A percentile compares a stretch with the other conserved stretches of the same genome.
Evolutionary conservation across 1,284 basidiomycete species (phyloP).

Genomic region (Ustilago curta): DNA sequence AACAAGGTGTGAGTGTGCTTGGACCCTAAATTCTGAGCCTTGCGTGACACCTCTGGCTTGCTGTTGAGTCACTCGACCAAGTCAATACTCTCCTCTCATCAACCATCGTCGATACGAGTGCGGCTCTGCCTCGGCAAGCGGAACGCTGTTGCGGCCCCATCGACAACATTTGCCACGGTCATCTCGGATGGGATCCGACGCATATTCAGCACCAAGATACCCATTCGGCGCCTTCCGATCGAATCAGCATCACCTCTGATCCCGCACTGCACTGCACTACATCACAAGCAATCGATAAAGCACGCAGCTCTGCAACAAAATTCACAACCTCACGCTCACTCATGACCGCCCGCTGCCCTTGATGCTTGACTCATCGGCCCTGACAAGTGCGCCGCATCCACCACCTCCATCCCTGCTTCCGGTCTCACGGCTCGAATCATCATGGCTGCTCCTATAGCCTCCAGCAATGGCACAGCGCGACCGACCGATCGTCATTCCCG

Average conservation of each 20-base stretch:
- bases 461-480: not conserved
- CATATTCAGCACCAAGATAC: not conserved
- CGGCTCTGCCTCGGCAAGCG: not conserved
- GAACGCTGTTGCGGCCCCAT: not conserved
- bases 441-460: conserved; percentile 6
- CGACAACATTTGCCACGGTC: conserved; percentile 2
- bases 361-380: not conserved
- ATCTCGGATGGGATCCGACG: conserved; percentile 8
- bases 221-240: not conserved
- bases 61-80: not conserved
- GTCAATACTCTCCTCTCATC: not conserved
- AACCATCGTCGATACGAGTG: not conserved
- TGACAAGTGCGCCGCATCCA: conserved; percentile 1
- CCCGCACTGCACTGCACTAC: not conserved
- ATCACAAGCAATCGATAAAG: not conserved
- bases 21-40: conserved; percentile 7
- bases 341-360: not conserved
- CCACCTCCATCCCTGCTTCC: not conserved
- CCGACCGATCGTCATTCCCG: not conserved
- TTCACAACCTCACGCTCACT: not conserved
- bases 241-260: not conserved
- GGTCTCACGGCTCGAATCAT: not conserved
- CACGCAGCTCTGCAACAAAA: not conserved
- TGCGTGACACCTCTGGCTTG: conserved; percentile 2
- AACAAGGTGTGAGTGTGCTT: not conserved